A percentile compares a stretch with the other conserved stretches of the same genome.
Evolutionary conservation across 768 basidiomycete genomes (phyloP).

Genomic region (Lentinula detonsa): DNA sequence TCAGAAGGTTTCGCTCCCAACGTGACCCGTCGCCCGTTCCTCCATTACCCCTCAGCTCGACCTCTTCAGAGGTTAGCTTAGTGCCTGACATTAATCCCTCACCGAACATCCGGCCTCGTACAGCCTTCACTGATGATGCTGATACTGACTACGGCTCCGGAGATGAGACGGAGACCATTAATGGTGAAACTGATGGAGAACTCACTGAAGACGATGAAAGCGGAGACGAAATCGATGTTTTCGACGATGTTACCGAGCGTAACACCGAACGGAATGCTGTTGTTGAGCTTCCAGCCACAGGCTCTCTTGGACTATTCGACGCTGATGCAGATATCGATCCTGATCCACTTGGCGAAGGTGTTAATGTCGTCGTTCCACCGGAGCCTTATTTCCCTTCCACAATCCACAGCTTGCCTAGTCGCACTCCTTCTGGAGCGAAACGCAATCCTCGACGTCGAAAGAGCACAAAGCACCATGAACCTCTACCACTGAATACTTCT

Average conservation of each 20-base stretch:
- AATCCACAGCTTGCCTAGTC: slow-evolving; percentile 36
- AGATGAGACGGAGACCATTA: slow-evolving; percentile 45
- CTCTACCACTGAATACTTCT: slow-evolving; percentile 58
- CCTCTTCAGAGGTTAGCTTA: slow-evolving; percentile 56
- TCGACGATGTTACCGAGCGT: slow-evolving; percentile 77
- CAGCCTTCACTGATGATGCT: slow-evolving; percentile 51
- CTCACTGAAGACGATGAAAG: slow-evolving; percentile 54
- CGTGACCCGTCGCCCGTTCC: slow-evolving; percentile 47
- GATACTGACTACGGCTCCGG: slow-evolving; percentile 47
- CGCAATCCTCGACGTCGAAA: slow-evolving; percentile 52
- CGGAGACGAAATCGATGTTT: slow-evolving; percentile 51
- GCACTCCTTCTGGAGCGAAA: slow-evolving; percentile 27
- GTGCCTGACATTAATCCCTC: slow-evolving; percentile 46
- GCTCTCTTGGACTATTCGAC: slow-evolving; percentile 25
- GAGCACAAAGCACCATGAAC: slow-evolving; percentile 56
- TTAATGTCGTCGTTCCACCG: slow-evolving; percentile 80
- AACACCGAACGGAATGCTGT: slow-evolving; percentile 86
- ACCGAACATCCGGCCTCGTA: slow-evolving; percentile 47
- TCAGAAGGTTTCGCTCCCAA: slow-evolving; percentile 50
- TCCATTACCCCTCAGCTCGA: slow-evolving; percentile 52
- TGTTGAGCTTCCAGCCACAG: slow-evolving; percentile 23
- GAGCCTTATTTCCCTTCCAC: slow-evolving; percentile 80
- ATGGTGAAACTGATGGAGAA: slow-evolving; percentile 47
- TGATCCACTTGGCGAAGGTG: slow-evolving; percentile 89
- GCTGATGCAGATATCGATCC: slow-evolving; percentile 54